These are phyloP conservation scores for Trichoderma oligosporum DNA, from an alignment of 2,329 filamentous ascomycete species.

Conservation along the genomic window DNA sequence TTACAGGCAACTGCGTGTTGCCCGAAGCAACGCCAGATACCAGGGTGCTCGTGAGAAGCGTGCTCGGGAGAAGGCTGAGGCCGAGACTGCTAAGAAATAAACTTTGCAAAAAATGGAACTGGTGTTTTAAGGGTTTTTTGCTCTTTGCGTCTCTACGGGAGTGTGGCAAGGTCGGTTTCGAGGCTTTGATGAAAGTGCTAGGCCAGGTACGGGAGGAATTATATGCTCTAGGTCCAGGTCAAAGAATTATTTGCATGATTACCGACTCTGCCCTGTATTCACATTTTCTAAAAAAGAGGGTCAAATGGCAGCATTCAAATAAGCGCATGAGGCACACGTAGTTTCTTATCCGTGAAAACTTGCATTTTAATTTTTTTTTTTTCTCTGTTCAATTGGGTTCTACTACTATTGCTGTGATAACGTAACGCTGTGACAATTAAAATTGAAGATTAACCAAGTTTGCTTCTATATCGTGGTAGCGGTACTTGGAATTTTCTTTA, in stretches of 20 bases:
- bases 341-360: constrained; percentile 19
- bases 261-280: constrained; percentile 36
- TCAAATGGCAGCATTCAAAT: constrained; percentile 30
- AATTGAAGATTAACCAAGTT: neutral
- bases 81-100: constrained; percentile 84
- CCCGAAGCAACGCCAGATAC: constrained; percentile 78
- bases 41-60: constrained; percentile 90
- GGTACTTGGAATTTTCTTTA: neutral
- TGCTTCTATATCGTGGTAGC: neutral
- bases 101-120: constrained; percentile 35
- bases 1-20: constrained; percentile 79
- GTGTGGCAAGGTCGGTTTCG: constrained; percentile 38
- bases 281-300: constrained; percentile 31
- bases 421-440: neutral
- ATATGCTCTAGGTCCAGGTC: constrained; percentile 39
- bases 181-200: constrained; percentile 36
- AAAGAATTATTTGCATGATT: constrained; percentile 42
- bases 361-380: neutral
- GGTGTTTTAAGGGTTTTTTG: constrained; percentile 42
- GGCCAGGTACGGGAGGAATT: constrained; percentile 35
- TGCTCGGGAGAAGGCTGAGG: constrained; percentile 80
- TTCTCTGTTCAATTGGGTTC: neutral
- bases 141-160: constrained; percentile 39
- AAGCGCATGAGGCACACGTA: constrained; percentile 11
- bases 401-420: neutral